Evolutionary conservation across 1,284 basidiomycete genomes (phyloP), one percentile per base, ranked within the genome.

Genomic region (Cutaneotrichosporon dermatis): DNA sequence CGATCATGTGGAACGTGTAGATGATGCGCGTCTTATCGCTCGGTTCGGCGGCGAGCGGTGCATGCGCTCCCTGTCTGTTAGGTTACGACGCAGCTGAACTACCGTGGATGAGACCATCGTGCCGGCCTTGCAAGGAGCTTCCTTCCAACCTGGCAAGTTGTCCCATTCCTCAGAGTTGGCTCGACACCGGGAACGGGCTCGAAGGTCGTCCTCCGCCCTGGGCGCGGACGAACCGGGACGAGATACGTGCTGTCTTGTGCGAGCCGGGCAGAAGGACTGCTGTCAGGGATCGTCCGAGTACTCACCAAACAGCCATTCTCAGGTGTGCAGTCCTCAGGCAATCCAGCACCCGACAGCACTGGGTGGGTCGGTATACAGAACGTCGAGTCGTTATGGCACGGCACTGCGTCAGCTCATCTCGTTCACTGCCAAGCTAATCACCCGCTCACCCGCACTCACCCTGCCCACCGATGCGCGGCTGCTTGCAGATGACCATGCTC

Each of bases 301-400:
- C 76, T 55, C 43, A 76, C 77, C 36, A 96, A 82, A 25, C 92
- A 92, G 4, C 93, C 93, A 68, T 97, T 97, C 53, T 81, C 79
- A 1, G 84, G 76, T 5, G 90, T 92, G 73, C 92, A 94, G 62
- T 85, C 84, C 74, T 98, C 16, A 98, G 80, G 94, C 90, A 59
- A 97, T 89, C 95, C 95, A 99, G 72, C 93, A 91, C 0, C 95
- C 95, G 5, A 98, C 82, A 0, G 95, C 94, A 6, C 85, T 87
- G 0, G 91, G 91, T 6, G 95, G 94, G 52, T 89, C 82, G 4
- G 93, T 97, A 76, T 95, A 97, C 16, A 84, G 71, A 84, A 84
- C 1, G 83, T 84, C 25, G 79, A 80, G 67, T 84, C 83, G 64
- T 83, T 82, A 63, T 83, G 83, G 11, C 70, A 69, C 5, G 79